These are phyloP conservation scores for Onygenales sp. DNA, from an alignment of 2,329 filamentous ascomycete species.

Conservation along the genomic window DNA sequence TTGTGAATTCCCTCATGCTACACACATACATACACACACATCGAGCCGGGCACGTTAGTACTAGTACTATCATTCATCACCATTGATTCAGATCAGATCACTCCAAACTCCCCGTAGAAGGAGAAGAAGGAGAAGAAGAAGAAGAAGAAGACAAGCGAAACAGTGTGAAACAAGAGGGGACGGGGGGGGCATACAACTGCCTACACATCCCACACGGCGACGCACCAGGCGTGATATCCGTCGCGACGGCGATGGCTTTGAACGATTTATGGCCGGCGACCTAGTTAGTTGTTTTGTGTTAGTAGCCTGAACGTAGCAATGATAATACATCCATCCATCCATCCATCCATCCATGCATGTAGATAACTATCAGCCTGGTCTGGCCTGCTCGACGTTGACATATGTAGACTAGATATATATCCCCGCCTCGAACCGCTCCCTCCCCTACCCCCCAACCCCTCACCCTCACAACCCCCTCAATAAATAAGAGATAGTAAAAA, in stretches of 20 bases:
- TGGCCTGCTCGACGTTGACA: too few relatives aligned
- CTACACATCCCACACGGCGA: constrained; percentile 92
- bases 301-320: too few relatives aligned
- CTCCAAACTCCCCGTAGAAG: too few relatives aligned
- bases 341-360: too few relatives aligned
- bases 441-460: too few relatives aligned
- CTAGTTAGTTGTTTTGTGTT: constrained; percentile 6
- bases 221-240: constrained; percentile 58
- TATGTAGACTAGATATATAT: too few relatives aligned
- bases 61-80: background rate
- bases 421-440: too few relatives aligned
- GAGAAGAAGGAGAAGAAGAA: too few relatives aligned
- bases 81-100: background rate
- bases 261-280: constrained; percentile 46
- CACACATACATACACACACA: constrained; percentile 6
- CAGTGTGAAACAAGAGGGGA: background rate
- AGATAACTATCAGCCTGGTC: too few relatives aligned
- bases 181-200: constrained; percentile 55
- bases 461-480: too few relatives aligned
- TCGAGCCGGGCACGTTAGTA: background rate
- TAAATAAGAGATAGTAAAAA: background rate
- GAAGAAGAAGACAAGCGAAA: background rate
- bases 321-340: too few relatives aligned
- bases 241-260: constrained; percentile 75
- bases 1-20: constrained; percentile 64